phyloP scores from a whole-genome alignment of 2,329 filamentous ascomycete species.

The Penicillium expansum region DNA sequence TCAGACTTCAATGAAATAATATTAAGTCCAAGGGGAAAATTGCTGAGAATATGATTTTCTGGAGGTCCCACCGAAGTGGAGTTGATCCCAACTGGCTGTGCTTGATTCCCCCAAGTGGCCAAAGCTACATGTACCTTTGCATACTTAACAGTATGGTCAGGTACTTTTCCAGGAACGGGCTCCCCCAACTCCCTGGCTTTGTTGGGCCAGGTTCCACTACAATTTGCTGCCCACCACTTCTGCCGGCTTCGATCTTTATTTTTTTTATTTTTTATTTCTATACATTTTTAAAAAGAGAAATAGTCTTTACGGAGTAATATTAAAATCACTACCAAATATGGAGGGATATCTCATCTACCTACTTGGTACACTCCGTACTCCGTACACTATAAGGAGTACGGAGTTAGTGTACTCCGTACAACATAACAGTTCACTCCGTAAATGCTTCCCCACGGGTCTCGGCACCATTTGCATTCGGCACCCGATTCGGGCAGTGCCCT shows the following conservation, averaged over 20 bases:
- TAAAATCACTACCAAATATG: not conserved
- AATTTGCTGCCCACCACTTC: slow-evolving; percentile 4
- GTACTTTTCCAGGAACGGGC: slow-evolving; percentile 14
- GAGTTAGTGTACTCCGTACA: not conserved
- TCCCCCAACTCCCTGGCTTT: slow-evolving; percentile 27
- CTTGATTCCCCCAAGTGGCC: not conserved
- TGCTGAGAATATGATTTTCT: slow-evolving; percentile 22
- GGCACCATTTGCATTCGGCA: not conserved
- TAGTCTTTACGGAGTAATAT: not conserved
- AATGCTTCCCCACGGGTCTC: not conserved
- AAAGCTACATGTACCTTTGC: slow-evolving; percentile 7
- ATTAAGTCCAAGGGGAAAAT: slow-evolving; percentile 7
- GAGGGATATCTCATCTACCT: not conserved
- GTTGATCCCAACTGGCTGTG: slow-evolving; percentile 13
- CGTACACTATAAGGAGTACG: not conserved
- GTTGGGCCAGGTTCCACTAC: slow-evolving; percentile 28
- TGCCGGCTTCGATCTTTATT: not conserved
- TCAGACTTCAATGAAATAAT: not conserved
- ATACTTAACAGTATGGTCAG: slow-evolving; percentile 12
- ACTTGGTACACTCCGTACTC: not conserved
- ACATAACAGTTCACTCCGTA: not conserved
- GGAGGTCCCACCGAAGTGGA: slow-evolving; percentile 20
- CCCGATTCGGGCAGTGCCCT: not conserved
- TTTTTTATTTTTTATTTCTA: not conserved
- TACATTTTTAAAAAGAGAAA: not conserved